phyloP scores from a whole-genome alignment of 441 rosid species.

The Arabidopsis hybrid region DNA sequence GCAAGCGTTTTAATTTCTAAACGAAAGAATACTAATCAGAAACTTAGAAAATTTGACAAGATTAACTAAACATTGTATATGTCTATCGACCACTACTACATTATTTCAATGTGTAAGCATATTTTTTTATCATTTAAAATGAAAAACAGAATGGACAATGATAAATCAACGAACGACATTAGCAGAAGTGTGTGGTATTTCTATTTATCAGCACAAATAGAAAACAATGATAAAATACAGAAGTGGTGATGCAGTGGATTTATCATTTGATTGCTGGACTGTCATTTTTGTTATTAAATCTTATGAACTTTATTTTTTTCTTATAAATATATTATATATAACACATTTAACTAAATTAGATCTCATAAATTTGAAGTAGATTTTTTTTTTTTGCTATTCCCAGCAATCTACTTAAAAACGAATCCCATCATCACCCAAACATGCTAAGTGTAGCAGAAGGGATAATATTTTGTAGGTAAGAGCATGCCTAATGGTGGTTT shows the following conservation, averaged over 20 bases:
- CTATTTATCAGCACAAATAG: background rate
- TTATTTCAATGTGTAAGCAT: background rate
- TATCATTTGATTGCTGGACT: constrained; percentile 20
- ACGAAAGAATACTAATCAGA: no score
- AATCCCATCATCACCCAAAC: background rate
- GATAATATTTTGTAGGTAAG: background rate
- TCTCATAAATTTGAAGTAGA: background rate
- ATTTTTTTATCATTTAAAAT: no score
- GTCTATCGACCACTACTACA: background rate
- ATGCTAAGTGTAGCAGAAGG: background rate
- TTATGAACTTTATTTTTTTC: background rate
- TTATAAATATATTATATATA: background rate
- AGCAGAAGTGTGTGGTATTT: background rate
- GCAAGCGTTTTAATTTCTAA: no score
- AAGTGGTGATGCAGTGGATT: constrained; percentile 2
- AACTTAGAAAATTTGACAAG: no score
- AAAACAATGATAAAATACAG: background rate
- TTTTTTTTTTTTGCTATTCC: background rate
- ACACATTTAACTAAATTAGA: constrained; percentile 6
- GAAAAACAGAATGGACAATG: no score
- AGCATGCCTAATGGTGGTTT: no score
- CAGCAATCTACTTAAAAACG: background rate
- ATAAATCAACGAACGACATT: no score
- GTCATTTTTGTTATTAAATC: background rate
- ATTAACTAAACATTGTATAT: no score